Base-by-base conservation (phyloP, 2,329 filamentous ascomycete genomes). In the Fusarium torulosum region DNA sequence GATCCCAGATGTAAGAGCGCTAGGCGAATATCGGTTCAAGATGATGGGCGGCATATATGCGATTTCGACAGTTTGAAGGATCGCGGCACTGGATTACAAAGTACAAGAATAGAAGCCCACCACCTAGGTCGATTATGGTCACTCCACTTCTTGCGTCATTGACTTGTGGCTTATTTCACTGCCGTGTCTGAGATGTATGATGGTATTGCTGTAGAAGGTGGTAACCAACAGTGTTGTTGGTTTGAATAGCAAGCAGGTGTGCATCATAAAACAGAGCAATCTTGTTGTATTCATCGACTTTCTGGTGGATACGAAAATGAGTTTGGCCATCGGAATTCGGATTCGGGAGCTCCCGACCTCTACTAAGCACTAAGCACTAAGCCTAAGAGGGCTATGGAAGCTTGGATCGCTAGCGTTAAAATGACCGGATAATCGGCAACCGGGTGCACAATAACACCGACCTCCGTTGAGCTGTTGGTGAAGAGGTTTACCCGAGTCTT, bases 241-340 rank as follows among this genome's bases (percentile, higher is more conserved):
- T 33, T 33, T 15, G 29, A 33, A 33, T 33, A 33, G 29, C 10
- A 13, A 33, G 29, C 10, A 13, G 27, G 27, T 33, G 29, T 33
- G 29, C 44, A 53, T 23, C 6, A 20, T 7, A 46, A 52, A 57
- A 42, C 51, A 25, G 40, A 20, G 33, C 19, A 55, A 33, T 33
- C 27, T 46, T 19, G 55, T 41, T 21, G 17, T 11, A 40, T 40
- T 29, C 37, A 29, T 42, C 31, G 21, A 20, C 25, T 27, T 33
- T 21, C 19, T 19, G 37, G 23, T 45, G 37, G 25, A 56, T 62
- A 61, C 59, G 46, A 62, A 60, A 60, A 54, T 55, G 35, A 53
- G 23, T 38, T 43, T 33, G 27, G 35, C 20, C 15, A 15, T 44
- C 59, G 58, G 58, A 49, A n/a, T 63, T 63, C 59, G 59, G 59